Base-by-base conservation (phyloP, 257 asterid genomes). In the Parsonsia alboflavescens region DNA sequence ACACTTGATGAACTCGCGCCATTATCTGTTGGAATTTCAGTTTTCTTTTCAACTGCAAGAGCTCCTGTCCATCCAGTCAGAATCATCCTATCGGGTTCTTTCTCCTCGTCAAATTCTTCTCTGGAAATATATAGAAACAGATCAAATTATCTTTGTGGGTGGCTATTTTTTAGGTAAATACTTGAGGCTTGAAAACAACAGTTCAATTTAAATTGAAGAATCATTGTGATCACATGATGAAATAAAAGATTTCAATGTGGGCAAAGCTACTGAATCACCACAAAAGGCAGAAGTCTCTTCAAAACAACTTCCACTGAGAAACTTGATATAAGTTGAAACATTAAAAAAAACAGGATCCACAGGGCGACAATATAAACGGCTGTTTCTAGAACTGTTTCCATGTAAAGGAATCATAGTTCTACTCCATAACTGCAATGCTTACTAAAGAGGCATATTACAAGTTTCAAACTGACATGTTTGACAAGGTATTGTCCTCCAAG, bases 41-140 rank as follows among this genome's bases (percentile, higher is more conserved):
- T 82, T 9, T 82, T 85, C 84, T 86, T 88, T 77, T 86, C 90
- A 33, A 66, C 72, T 3, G 83, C 84, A 69, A 57, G 82, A 59
- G 89, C 80, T 79, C 78, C 86, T 13, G 91, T 88, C 99, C 97
- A 95, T 75, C 99, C 99, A 2, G 87, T 82, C 65, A 95, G 92
- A 75, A 90, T 70, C 96, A 95, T 87, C 75, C 84, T 96, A 75
- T 95, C 99, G 1, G 99, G 97, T 84, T 92, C 99, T 81, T 92
- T 89, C 87, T 89, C 98, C 82, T 87, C 97, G 15, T 95, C 98
- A 72, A 92, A 95, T 75, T 87, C 94, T 73, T 89, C 98, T 86
- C 99, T 95, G 87, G 69, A 78, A 80, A 62, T 54, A 70, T 49
- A 59, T 49, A 33, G 2, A 75, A 22, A 57, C 28, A 49, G 50